Evolutionary conservation across 148 eudicot species (phyloP).

Genomic region (Rhododendron vialii): DNA sequence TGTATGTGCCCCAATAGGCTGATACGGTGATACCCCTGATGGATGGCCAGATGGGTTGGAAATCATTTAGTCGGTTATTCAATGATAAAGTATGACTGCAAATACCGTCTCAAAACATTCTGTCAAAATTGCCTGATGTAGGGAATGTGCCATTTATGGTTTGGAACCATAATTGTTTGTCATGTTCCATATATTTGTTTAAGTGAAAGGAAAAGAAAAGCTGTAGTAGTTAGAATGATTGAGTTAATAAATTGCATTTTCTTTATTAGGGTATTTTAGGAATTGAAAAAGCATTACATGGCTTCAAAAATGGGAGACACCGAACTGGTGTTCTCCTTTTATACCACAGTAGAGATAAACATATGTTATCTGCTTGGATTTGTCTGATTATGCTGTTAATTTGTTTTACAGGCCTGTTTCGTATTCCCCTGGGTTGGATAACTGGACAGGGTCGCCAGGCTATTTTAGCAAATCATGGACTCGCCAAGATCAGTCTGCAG

Average conservation of each 20-base stretch:
- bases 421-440: conserved; percentile 20
- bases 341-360: neutral
- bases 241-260: neutral
- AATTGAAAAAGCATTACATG: neutral
- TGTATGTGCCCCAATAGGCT: neutral
- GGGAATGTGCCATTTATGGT: neutral
- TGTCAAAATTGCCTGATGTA: neutral
- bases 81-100: neutral
- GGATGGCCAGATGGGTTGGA: neutral
- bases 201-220: neutral
- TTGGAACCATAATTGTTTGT: neutral
- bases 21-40: neutral
- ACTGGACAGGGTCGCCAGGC: conserved; percentile 14
- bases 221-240: neutral
- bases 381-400: conserved; percentile 5
- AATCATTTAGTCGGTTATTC: neutral
- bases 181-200: neutral
- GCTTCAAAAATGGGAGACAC: neutral
- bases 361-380: neutral
- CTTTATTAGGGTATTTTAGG: neutral
- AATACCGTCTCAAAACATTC: neutral
- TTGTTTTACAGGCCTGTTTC: conserved; percentile 24
- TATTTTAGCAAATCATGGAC: conserved; percentile 16
- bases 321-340: neutral
- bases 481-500: conserved; percentile 16